Conservation (phyloP, 106 monocot genomes). For the Xerophyta viscosa region DNA sequence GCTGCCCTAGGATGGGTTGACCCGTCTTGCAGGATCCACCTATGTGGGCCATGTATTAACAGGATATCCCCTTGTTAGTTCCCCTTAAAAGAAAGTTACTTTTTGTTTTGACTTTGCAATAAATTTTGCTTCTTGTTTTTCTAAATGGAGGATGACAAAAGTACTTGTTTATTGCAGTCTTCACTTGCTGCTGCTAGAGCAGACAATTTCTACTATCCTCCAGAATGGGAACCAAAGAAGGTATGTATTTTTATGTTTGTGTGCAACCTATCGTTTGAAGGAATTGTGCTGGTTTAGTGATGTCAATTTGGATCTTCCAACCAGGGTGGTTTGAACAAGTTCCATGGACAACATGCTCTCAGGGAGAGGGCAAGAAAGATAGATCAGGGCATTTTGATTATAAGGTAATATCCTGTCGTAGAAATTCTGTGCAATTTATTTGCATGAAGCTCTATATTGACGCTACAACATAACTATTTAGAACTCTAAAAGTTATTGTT, state of each 20-base stretch:
- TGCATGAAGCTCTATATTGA: too few species aligned
- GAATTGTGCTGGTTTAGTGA: not conserved
- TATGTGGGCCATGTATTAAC: too few species aligned
- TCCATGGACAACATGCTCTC: constrained; percentile 92
- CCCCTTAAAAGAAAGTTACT: too few species aligned
- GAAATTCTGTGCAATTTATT: too few species aligned
- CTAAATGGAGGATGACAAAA: too few species aligned
- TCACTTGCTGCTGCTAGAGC: constrained; percentile 97
- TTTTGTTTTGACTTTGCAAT: too few species aligned
- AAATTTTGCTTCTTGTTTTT: too few species aligned
- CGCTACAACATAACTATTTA: too few species aligned
- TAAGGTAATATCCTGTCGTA: constrained; percentile 41
- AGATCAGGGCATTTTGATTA: constrained; percentile 94
- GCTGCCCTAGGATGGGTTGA: too few species aligned
- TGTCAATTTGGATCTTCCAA: not conserved
- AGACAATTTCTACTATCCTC: constrained; percentile 99
- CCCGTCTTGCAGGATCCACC: too few species aligned
- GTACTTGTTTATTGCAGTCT: constrained; percentile 67
- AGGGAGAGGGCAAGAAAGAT: constrained; percentile 93
- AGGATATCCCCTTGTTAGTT: too few species aligned
- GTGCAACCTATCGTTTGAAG: not conserved
- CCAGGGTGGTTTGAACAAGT: constrained; percentile 95
- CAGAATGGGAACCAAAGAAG: constrained; percentile 97
- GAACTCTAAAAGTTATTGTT: too few species aligned
- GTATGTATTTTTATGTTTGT: constrained; percentile 14